phyloP scores from a whole-genome alignment of 768 basidiomycete genomes.

The Amanita phalloides region DNA sequence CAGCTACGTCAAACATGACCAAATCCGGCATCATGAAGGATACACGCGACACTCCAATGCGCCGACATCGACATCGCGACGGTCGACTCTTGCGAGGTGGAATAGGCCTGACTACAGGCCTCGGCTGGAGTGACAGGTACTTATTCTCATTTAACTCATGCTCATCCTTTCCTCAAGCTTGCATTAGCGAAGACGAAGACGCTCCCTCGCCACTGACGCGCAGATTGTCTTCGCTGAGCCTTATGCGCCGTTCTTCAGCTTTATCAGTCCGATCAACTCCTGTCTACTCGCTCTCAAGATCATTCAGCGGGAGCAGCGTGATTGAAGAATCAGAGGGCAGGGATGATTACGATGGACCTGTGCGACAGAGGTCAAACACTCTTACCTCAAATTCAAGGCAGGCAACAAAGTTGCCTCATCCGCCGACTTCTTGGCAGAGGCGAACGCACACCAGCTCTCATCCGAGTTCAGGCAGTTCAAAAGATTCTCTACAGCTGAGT shows the following conservation, averaged over 20 bases:
- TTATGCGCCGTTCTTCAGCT: constrained; percentile 34
- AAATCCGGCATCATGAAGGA: constrained; percentile 38
- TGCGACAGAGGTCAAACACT: constrained; percentile 5
- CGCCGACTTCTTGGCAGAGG: constrained; percentile 16
- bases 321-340: constrained; percentile 9
- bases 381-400: constrained; percentile 2
- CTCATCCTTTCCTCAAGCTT: not conserved
- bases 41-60: constrained; percentile 42
- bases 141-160: constrained; percentile 10
- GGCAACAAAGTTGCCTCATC: constrained; percentile 5
- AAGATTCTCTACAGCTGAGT: constrained; percentile 15
- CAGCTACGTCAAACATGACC: constrained; percentile 19
- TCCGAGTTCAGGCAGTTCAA: constrained; percentile 21
- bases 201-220: constrained; percentile 58
- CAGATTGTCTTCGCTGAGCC: constrained; percentile 46
- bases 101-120: constrained; percentile 58
- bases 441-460: constrained; percentile 7
- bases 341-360: constrained; percentile 6
- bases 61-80: constrained; percentile 53
- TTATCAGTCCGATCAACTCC: constrained; percentile 19
- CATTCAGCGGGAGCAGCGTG: constrained; percentile 21
- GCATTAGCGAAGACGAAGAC: constrained; percentile 58
- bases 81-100: constrained; percentile 47
- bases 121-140: constrained; percentile 69
- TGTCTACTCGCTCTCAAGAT: constrained; percentile 22